These are phyloP conservation scores for Penicillium cosmopolitanum DNA, from an alignment of 495 filamentous ascomycete species.

Conservation along the genomic window DNA sequence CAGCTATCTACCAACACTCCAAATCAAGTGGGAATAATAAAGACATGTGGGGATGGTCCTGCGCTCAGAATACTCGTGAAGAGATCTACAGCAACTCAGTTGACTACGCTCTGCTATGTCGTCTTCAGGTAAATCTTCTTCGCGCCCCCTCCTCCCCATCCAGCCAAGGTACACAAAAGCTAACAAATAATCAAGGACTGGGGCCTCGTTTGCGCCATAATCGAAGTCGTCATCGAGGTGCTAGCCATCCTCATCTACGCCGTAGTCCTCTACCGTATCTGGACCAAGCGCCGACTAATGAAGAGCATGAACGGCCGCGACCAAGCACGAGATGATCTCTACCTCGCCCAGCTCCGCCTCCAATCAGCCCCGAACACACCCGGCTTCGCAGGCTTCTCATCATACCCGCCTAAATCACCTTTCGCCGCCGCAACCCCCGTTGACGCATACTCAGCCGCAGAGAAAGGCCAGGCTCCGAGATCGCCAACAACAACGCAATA, in stretches of 20 bases:
- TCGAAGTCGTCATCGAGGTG: constrained; percentile 92
- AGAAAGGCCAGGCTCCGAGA: constrained; percentile 53
- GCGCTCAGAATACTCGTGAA: constrained; percentile 80
- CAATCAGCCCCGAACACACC: constrained; percentile 96
- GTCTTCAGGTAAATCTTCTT: constrained; percentile 71
- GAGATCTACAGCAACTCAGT: constrained; percentile 76
- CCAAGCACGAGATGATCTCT: constrained; percentile 88
- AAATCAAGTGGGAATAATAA: constrained; percentile 72
- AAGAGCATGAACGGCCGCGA: constrained; percentile 97
- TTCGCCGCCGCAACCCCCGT: constrained; percentile 35
- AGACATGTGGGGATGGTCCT: constrained; percentile 97
- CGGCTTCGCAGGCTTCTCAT: constrained; percentile 59
- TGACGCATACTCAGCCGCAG: constrained; percentile 57
- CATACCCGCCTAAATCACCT: constrained; percentile 54
- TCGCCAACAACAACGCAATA: constrained; percentile 41
- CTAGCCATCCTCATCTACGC: constrained; percentile 91
- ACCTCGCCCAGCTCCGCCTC: constrained; percentile 89
- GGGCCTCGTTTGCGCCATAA: constrained; percentile 93
- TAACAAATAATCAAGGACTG: constrained; percentile 66
- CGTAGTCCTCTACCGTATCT: constrained; percentile 94
- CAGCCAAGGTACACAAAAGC: neutral
- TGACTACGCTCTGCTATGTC: constrained; percentile 90
- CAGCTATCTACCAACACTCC: constrained; percentile 78
- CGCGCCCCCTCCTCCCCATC: neutral
- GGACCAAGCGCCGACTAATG: constrained; percentile 88